phyloP scores from a whole-genome alignment of 306 rosid species.

The Carpinus fangiana region DNA sequence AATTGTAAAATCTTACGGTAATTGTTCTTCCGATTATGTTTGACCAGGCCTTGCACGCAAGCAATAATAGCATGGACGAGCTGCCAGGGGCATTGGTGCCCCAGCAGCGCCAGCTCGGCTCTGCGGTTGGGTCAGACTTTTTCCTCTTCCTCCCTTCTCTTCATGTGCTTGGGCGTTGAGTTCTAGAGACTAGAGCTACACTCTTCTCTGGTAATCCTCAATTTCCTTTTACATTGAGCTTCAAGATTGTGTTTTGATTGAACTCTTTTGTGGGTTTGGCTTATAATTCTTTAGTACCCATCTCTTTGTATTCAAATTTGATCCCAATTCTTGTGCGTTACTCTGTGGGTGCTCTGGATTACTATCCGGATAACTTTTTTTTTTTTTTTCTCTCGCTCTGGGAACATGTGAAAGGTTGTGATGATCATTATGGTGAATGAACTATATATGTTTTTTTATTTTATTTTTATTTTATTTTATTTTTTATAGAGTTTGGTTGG shows the following conservation, averaged over 20 bases:
- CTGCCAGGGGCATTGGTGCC: conserved; percentile 82
- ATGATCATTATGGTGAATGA: background rate
- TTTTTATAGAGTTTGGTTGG: background rate
- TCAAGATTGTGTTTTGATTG: background rate
- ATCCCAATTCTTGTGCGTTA: background rate
- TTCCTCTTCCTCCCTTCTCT: conserved; percentile 82
- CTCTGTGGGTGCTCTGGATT: background rate
- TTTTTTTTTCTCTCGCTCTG: background rate
- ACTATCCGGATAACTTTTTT: background rate
- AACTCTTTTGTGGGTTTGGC: conserved; percentile 11
- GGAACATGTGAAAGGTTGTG: background rate
- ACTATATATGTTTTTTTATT: background rate
- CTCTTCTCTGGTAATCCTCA: conserved; percentile 69
- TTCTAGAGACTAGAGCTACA: conserved; percentile 81
- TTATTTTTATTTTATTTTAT: too few species aligned
- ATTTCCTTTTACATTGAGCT: background rate
- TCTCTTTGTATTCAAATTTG: conserved; percentile 19
- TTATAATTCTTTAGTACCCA: conserved; percentile 6
- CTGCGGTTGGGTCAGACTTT: conserved; percentile 88
- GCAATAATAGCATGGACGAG: conserved; percentile 59
- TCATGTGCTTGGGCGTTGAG: conserved; percentile 74
- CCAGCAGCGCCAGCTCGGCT: conserved; percentile 88
- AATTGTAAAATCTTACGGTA: background rate
- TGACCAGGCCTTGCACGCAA: conserved; percentile 31
- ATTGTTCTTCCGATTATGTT: background rate